Percentiles rank a stretch among this genome's conserved stretches.
Conservation (phyloP, 1,284 basidiomycete species). For the Phlebopus sp. region DNA sequence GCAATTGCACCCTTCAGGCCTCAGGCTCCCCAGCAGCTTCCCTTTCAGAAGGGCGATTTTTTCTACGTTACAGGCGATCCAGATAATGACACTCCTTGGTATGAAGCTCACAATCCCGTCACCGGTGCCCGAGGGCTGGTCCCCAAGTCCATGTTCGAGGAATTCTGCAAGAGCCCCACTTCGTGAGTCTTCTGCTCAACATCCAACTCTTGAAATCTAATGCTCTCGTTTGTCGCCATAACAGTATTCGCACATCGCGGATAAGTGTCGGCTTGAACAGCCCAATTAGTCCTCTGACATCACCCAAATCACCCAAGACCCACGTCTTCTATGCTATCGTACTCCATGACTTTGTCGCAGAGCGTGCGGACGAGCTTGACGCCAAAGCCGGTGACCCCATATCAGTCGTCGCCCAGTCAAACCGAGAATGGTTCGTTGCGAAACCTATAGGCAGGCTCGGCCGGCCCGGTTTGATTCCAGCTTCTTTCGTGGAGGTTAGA, state of each 20-base stretch:
- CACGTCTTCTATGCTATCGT: slow-evolving; percentile 90
- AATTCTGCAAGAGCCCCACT: slow-evolving; percentile 71
- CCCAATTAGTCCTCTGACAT: slow-evolving; percentile 19
- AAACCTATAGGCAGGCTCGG: slow-evolving; percentile 95
- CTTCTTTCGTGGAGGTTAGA: slow-evolving; percentile 93
- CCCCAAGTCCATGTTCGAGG: slow-evolving; percentile 83
- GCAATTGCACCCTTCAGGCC: slow-evolving; percentile 74
- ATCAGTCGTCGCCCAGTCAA: slow-evolving; percentile 88
- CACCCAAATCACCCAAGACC: slow-evolving; percentile 42
- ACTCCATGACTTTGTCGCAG: slow-evolving; percentile 92
- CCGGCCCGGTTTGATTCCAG: slow-evolving; percentile 94
- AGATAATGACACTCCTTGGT: slow-evolving; percentile 59
- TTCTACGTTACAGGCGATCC: slow-evolving; percentile 90
- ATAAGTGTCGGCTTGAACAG: slow-evolving; percentile 13
- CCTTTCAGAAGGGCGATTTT: slow-evolving; percentile 94
- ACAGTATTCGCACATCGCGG: slow-evolving; percentile 44
- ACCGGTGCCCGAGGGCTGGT: slow-evolving; percentile 91
- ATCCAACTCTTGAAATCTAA: not conserved
- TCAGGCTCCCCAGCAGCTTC: slow-evolving; percentile 81
- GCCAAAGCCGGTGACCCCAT: slow-evolving; percentile 93
- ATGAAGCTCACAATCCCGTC: slow-evolving; percentile 89
- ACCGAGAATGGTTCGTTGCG: slow-evolving; percentile 87
- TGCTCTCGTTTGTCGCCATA: slow-evolving; percentile 5
- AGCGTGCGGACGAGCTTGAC: slow-evolving; percentile 94
- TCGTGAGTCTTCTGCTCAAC: slow-evolving; percentile 47